Base-by-base conservation (phyloP, 139 green algal species). In the Pleodorina starrii region DNA sequence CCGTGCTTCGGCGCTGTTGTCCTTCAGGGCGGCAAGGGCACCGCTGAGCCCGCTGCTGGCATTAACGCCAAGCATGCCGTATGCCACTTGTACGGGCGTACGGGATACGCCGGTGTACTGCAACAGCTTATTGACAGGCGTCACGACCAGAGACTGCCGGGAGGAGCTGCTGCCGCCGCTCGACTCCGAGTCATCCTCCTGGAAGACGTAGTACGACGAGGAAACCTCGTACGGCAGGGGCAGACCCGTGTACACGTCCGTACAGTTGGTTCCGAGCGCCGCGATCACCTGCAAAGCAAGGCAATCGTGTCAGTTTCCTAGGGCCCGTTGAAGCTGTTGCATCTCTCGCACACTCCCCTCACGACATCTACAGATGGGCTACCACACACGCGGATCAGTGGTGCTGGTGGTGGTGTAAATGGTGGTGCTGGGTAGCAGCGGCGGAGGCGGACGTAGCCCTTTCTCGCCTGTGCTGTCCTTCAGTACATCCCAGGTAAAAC, bases 1-100 rank as follows among this genome's bases (percentile, higher is more conserved):
- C 23, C 38, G 42, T 80, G 42, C 72, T 40, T 51, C 72, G 10
- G 38, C 38, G 35, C 14, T 5, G 10, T 14, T 32, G 16, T 51
- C 29, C 72, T 32, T 57, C 40, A 73, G 29, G n/a, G 63, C 72
- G 43, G 32, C 72, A 35, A 80, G 5, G 40, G 72, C 72, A 36
- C 72, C 38, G 10, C 29, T 57, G 9, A 21, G 10, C n/a, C 29
- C 29, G n/a, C 63, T 17, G 72, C 27, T 80, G 72, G 72, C 2
- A 23, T 76, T 46, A 7, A 80, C 35, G 72, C 72, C 72, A 16
- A 80, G 16, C 72, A 80, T 59, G 40, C 72, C 72, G 42, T 80
- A 80, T 5, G 72, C 72, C 72, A 35, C 32, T 36, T 80, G 40
- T 19, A 80, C 40, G 40, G 72, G 21, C 7, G 72, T 80, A 16